Evolutionary conservation across 73 alveolate genomes (phyloP).

Genomic region (Paramecium biaurelia): DNA sequence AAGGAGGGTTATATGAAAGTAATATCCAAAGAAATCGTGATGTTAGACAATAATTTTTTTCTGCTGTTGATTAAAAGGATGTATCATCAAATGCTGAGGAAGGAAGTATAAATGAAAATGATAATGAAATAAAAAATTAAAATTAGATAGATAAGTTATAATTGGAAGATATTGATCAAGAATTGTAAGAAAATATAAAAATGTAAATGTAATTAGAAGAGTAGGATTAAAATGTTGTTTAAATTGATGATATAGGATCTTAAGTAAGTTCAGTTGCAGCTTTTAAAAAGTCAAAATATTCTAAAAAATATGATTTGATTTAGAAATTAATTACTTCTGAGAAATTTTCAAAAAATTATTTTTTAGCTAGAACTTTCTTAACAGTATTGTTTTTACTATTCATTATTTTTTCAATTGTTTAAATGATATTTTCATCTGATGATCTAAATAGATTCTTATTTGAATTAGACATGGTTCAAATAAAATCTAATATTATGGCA

Average conservation of each 20-base stretch:
- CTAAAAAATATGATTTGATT: constrained; percentile 36
- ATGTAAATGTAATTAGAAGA: not conserved
- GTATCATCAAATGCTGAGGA: not conserved
- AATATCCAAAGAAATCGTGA: not conserved
- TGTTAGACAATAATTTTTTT: not conserved
- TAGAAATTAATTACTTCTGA: not conserved
- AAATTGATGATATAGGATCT: constrained; percentile 46
- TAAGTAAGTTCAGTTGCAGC: constrained; percentile 46
- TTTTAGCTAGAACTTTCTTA: not conserved
- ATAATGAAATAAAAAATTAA: not conserved
- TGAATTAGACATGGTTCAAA: constrained; percentile 11
- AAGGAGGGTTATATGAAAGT: not conserved
- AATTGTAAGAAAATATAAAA: constrained; percentile 5
- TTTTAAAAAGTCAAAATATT: not conserved
- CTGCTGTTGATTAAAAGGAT: not conserved
- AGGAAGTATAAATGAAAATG: not conserved
- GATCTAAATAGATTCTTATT: not conserved
- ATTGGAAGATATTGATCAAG: constrained; percentile 25
- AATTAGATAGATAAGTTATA: constrained; percentile 12
- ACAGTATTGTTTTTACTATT: not conserved
- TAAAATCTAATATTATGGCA: not conserved
- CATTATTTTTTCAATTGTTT: not conserved
- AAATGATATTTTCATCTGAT: not conserved
- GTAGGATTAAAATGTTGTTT: not conserved
- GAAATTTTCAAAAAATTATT: not conserved